Evolutionary conservation across 2,329 filamentous ascomycete genomes (phyloP), one percentile per base, ranked within the genome.

Genomic region (Calonectria fujianensis): DNA sequence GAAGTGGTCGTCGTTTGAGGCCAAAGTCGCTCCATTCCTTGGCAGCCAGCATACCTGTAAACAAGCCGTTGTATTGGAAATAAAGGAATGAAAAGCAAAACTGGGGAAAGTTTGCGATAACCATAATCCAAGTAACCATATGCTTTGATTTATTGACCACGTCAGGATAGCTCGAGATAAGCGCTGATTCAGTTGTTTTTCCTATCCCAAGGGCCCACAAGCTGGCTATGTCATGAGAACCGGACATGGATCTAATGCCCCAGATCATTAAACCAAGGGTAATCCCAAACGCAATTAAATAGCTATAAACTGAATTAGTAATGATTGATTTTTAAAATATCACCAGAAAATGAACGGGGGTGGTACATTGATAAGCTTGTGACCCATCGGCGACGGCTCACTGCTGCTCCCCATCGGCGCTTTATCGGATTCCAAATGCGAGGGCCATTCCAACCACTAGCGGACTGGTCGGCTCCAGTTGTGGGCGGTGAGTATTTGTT

Each of bases 21-120:
- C 74, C 73, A 37, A 76, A 75, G 50, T 70, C 66, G 9, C 48
- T 68, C 69, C 73, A 76, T 29, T 76, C 75, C n/a, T 48, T 73
- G 4, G 73, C 73, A 4, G 73, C 51, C 0, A 75, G 48, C 75
- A 76, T 76, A 16, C 65, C 71, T 0, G 73, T 76, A 52, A 75
- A 70, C 5, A 76, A 32, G 5, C 61, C 69, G 11, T 73, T 75
- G 16, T 70, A 73, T 14, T 74, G 67, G 35, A 76, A 76, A 35
- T 76, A 75, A 4, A 75, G 57, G 3, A 75, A 29, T 0, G 75
- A 76, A 8, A 76, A 75, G 16, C 29, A 57, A 27, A 76, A 48
- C 13, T 76, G 75, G 3, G 75, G 73, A 7, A 61, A 27, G n/a
- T 73, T 76, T 31, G 75, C 73, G 1, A 75, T 13, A 1, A 75